phyloP scores from a whole-genome alignment of 176 grass and related monocot species.

The Olyra latifolia region DNA sequence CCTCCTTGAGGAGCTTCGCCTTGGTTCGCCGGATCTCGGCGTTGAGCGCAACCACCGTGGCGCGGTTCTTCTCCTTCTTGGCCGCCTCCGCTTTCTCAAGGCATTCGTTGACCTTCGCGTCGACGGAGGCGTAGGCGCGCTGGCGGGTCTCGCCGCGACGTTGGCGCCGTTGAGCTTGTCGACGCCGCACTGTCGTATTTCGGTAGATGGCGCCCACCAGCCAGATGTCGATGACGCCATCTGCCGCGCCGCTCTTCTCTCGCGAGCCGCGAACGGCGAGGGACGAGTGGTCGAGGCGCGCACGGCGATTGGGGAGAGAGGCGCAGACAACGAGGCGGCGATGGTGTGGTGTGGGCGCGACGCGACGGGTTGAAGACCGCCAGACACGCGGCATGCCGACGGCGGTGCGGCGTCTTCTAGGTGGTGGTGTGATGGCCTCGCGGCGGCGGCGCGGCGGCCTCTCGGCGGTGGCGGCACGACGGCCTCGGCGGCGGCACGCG shows the following conservation, averaged over 20 bases:
- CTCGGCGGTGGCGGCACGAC: no score
- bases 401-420: no score
- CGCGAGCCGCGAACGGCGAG: neutral
- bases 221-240: constrained; percentile 48
- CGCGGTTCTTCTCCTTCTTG: constrained; percentile 79
- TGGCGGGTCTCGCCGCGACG: constrained; percentile 89
- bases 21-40: constrained; percentile 94
- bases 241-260: neutral
- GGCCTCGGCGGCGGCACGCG: no score
- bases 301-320: neutral
- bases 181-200: constrained; percentile 97
- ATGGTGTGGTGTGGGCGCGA: neutral
- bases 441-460: no score
- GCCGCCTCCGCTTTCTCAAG: constrained; percentile 90
- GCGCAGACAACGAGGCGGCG: neutral
- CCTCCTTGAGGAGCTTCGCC: constrained; percentile 82
- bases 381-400: no score
- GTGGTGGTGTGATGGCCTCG: no score
- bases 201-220: constrained; percentile 62
- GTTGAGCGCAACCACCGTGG: constrained; percentile 75
- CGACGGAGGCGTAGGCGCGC: constrained; percentile 81
- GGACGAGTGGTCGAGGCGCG: constrained; percentile 11
- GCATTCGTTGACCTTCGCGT: constrained; percentile 72
- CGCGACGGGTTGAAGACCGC: no score
- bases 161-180: constrained; percentile 85